Base-by-base conservation (phyloP, 495 filamentous ascomycete species). In the Melanomma pulvis-pyrius region DNA sequence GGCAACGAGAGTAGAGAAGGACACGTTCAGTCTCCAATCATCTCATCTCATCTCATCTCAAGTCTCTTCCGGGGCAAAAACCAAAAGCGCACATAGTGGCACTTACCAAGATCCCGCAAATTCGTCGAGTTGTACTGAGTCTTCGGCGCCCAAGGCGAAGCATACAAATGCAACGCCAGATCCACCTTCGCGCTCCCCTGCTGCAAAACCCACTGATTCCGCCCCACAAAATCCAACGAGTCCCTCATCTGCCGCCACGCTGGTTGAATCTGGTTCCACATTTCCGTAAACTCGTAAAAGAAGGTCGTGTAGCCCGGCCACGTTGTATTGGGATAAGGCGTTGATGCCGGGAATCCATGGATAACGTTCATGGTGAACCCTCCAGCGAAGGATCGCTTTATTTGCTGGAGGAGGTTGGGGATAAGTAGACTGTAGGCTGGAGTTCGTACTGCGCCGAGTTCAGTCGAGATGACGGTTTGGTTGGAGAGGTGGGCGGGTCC, bases 261-360 rank as follows among this genome's bases (percentile, higher is more conserved):
- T 9, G 81, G 81, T 69, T 81, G 79, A 11, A 76, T 73, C 3
- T 73, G 71, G 7, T 75, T 77, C 71, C 79, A 78, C 70, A 79
- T 74, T 44, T 80, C 80, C 11, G 76, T 74, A 64, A 80, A 82
- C 4, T 73, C 29, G 65, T 79, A 82, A 13, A 54, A 56, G 61
- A 83, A 81, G 0, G 82, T 67, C 29, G 79, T 81, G 64, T 79
- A 82, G 1, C 81, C 80, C 0, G 80, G 79, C 79, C 82, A 84
- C 0, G 77, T 81, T 0, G 79, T 82, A 11, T 74, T 74, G 2
- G 61, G 61, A 59, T 80, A 80, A 9, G 76, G 65, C 1, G 77
- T 79, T 2, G 74, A 74, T 41, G 80, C 81, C 0, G 80, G 57
- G 29, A 77, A 74, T 6, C 81, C 82, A 61, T 84, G 82, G 11